Evolutionary conservation across 257 asterid species (phyloP).

Genomic region (Dorcoceras hygrometricum): DNA sequence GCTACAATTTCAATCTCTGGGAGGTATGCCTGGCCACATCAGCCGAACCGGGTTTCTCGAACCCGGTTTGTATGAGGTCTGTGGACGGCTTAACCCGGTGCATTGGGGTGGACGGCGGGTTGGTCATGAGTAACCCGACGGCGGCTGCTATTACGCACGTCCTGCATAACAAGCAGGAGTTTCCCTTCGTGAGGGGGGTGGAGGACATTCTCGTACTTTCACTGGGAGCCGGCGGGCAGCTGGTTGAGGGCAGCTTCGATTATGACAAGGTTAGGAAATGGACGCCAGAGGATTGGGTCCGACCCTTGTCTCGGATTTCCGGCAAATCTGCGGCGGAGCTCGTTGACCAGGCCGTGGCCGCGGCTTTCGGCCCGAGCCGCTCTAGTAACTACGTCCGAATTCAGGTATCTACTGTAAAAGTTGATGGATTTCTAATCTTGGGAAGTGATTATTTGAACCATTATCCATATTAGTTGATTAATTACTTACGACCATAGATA

Average conservation of each 20-base stretch:
- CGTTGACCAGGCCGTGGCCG: conserved; percentile 74
- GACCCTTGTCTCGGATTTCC: conserved; percentile 60
- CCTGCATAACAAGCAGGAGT: conserved; percentile 89
- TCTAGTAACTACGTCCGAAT: conserved; percentile 59
- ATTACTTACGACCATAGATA: too few relatives aligned
- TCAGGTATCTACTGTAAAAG: conserved; percentile 33
- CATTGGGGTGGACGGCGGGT: conserved; percentile 79
- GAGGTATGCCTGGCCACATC: conserved; percentile 91
- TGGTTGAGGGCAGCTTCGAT: conserved; percentile 52
- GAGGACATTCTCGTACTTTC: conserved; percentile 98
- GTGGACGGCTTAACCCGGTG: conserved; percentile 75
- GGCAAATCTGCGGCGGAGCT: conserved; percentile 65
- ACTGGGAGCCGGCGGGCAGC: conserved; percentile 79
- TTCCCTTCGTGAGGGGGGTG: conserved; percentile 89
- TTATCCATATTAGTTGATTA: too few relatives aligned
- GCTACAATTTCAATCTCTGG: conserved; percentile 92
- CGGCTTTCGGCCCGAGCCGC: conserved; percentile 63
- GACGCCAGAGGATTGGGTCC: conserved; percentile 70
- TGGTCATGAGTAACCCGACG: conserved; percentile 91
- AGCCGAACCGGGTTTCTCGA: conserved; percentile 73
- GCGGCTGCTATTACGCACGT: conserved; percentile 99
- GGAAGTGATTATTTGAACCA: too few relatives aligned
- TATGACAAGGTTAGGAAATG: conserved; percentile 56
- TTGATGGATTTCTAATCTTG: too few relatives aligned
- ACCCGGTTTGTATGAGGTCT: conserved; percentile 72